Conservation (phyloP, 805 yeast species). For the Candida patagonica region DNA sequence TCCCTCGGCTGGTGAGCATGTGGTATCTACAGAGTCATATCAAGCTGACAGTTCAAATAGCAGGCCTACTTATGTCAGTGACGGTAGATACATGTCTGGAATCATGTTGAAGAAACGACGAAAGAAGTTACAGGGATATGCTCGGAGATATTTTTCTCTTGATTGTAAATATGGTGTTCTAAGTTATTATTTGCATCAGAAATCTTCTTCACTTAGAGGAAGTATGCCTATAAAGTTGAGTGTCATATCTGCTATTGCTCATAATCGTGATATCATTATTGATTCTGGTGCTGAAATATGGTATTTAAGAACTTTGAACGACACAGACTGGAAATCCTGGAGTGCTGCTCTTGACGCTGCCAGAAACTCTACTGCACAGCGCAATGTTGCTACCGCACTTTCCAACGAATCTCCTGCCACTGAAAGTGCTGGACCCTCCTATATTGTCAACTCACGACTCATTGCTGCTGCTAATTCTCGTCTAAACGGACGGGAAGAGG, state of each 20-base stretch:
- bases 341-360: conserved; percentile 57
- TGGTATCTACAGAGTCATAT: conserved; percentile 3
- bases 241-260: conserved; percentile 69
- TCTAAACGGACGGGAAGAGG: neutral
- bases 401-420: neutral
- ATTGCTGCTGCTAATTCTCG: neutral
- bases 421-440: neutral
- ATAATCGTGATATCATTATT: conserved; percentile 59
- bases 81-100: conserved; percentile 55
- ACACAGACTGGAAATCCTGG: conserved; percentile 72
- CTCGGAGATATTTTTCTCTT: conserved; percentile 73
- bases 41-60: conserved; percentile 1
- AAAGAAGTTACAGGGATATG: conserved; percentile 77
- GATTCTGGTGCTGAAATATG: conserved; percentile 96
- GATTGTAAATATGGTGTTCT: conserved; percentile 76
- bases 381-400: conserved; percentile 1
- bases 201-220: conserved; percentile 71
- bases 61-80: conserved; percentile 14
- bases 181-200: conserved; percentile 66
- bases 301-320: conserved; percentile 64
- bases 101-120: conserved; percentile 70
- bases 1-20: neutral
- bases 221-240: conserved; percentile 81
- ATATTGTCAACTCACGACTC: neutral
- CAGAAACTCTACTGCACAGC: conserved; percentile 4